Percentiles rank a stretch among this genome's conserved stretches.
Conservation (phyloP, 345 rosid species). For the Leavenworthia alabamica region DNA sequence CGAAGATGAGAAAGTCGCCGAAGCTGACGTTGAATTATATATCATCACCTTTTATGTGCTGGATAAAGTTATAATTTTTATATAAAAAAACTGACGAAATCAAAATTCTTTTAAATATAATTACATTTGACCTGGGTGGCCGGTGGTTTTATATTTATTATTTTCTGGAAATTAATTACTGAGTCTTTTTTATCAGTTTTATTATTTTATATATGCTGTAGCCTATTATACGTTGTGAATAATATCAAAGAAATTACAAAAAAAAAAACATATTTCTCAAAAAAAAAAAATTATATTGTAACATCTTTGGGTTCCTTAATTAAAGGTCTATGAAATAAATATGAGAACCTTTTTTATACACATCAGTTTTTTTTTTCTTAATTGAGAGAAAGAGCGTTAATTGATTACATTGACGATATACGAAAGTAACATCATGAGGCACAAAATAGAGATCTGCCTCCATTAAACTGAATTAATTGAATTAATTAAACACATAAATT, state of each 20-base stretch:
- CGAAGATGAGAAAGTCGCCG: conserved; percentile 22
- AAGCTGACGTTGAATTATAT: not conserved
- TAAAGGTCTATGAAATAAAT: not conserved
- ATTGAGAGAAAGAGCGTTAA: not conserved
- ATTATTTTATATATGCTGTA: not conserved
- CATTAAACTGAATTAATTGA: no score
- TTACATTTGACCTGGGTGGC: not conserved
- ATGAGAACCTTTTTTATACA: not conserved
- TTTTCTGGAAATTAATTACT: no score
- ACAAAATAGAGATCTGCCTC: no score
- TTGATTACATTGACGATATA: not conserved
- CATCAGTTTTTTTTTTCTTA: no score
- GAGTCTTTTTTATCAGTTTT: no score
- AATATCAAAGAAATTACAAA: not conserved
- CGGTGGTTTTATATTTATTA: no score
- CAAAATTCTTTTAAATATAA: not conserved
- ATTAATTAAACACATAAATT: no score
- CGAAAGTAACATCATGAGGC: no score
- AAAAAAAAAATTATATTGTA: not conserved
- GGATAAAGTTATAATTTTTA: not conserved
- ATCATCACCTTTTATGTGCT: not conserved
- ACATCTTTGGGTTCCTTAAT: not conserved
- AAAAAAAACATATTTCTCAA: not conserved
- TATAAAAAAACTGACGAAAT: no score
- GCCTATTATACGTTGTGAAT: not conserved